Percentiles rank a stretch among this genome's conserved stretches.
Conservation (phyloP, 225 moss, liverwort and hornwort species). For the Anthoceros angustus region DNA sequence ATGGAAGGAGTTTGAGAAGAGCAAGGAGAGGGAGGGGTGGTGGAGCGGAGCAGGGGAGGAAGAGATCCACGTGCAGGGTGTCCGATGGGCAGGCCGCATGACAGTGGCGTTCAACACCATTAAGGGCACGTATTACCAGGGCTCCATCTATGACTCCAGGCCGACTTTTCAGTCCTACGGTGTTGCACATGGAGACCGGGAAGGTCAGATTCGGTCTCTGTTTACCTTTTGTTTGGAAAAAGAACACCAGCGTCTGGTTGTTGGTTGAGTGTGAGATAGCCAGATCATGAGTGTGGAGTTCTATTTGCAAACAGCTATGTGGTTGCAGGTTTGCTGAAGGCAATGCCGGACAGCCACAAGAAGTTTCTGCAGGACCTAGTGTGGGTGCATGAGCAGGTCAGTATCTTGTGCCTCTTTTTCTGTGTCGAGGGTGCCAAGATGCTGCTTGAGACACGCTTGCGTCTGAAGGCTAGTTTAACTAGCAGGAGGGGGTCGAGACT, state of each 20-base stretch:
- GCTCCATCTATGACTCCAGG: conserved; percentile 73
- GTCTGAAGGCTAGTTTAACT: background rate
- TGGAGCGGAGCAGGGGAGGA: conserved; percentile 74
- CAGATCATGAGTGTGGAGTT: background rate
- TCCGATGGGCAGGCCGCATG: conserved; percentile 72
- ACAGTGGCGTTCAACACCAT: conserved; percentile 24
- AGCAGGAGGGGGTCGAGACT: conserved; percentile 63
- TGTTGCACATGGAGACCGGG: conserved; percentile 68
- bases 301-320: conserved; percentile 17
- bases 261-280: conserved; percentile 9
- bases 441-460: background rate
- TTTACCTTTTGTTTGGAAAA: conserved; percentile 1
- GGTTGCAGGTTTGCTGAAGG: conserved; percentile 52
- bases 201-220: conserved; percentile 22
- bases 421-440: background rate
- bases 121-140: conserved; percentile 43
- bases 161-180: conserved; percentile 84
- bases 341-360: conserved; percentile 65
- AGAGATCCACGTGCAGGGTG: conserved; percentile 66
- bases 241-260: background rate
- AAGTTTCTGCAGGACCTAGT: conserved; percentile 53
- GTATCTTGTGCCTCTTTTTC: background rate
- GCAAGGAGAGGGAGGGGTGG: conserved; percentile 70
- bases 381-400: conserved; percentile 81
- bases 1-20: conserved; percentile 43